These are phyloP conservation scores for Truncatella angustata DNA, from an alignment of 2,329 filamentous ascomycete genomes.

Conservation along the genomic window DNA sequence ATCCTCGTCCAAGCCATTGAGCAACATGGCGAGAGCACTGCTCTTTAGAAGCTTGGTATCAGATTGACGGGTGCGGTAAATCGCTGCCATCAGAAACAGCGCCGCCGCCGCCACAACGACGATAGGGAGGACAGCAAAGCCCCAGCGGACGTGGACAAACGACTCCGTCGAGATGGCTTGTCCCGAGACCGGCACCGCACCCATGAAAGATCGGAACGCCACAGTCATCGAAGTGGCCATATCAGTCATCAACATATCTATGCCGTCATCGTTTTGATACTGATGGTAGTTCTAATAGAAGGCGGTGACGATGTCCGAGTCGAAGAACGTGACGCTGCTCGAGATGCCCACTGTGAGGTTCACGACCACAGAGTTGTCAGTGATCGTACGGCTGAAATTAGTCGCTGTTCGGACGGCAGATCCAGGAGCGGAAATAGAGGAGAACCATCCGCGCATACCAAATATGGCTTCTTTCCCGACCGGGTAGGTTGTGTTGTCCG, in stretches of 20 bases:
- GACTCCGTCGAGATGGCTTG: slow-evolving; percentile 25
- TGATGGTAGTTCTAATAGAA: slow-evolving; percentile 40
- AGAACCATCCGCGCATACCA: slow-evolving; percentile 30
- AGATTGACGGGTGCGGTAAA: slow-evolving; percentile 22
- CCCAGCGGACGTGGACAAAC: slow-evolving; percentile 34
- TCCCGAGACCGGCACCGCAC: slow-evolving; percentile 26
- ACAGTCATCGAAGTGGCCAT: slow-evolving; percentile 33
- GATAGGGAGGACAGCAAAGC: slow-evolving; percentile 31
- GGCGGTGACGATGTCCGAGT: slow-evolving; percentile 35
- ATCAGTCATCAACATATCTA: slow-evolving; percentile 33
- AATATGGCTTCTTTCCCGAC: slow-evolving; percentile 27
- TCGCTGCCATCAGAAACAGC: slow-evolving; percentile 26
- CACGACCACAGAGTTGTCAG: slow-evolving; percentile 24
- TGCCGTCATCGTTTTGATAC: slow-evolving; percentile 25
- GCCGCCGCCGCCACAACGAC: slow-evolving; percentile 27
- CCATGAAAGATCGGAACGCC: slow-evolving; percentile 28
- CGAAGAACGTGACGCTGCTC: slow-evolving; percentile 30
- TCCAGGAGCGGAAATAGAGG: slow-evolving; percentile 26
- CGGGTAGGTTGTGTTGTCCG: slow-evolving; percentile 18
- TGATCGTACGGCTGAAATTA: slow-evolving; percentile 25
- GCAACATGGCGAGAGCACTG: slow-evolving; percentile 31
- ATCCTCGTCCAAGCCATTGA: slow-evolving; percentile 32
- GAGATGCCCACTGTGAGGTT: slow-evolving; percentile 32
- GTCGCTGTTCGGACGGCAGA: slow-evolving; percentile 24
- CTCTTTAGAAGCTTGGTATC: slow-evolving; percentile 32